A percentile compares a stretch with the other conserved stretches of the same genome.
Conservation (phyloP, 495 filamentous ascomycete species). For the Clavariopsis aquatica region DNA sequence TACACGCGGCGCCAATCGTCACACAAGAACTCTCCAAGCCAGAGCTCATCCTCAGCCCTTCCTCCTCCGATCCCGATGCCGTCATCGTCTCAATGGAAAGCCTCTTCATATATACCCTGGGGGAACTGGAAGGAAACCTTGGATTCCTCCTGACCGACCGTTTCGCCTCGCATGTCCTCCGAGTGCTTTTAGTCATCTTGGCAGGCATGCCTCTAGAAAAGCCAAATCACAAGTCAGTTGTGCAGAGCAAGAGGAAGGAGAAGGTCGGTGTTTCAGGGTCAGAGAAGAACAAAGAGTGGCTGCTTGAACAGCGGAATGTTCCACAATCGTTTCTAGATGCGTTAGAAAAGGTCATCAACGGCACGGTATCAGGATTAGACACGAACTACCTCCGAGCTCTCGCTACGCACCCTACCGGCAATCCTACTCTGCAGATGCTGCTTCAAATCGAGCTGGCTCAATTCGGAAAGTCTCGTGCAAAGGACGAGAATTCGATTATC, state of each 20-base stretch:
- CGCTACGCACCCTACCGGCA: conserved; percentile 83
- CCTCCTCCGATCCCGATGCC: conserved; percentile 42
- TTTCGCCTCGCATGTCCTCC: conserved; percentile 88
- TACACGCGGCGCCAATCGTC: conserved; percentile 75
- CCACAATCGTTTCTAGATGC: conserved; percentile 75
- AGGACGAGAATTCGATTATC: conserved; percentile 62
- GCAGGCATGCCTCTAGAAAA: conserved; percentile 75
- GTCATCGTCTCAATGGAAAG: conserved; percentile 70
- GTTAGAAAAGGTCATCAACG: conserved; percentile 73
- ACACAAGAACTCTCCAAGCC: conserved; percentile 63
- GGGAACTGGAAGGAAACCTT: conserved; percentile 80
- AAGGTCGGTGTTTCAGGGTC: conserved; percentile 58
- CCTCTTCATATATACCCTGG: conserved; percentile 75
- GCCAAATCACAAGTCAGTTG: conserved; percentile 54
- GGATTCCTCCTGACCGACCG: conserved; percentile 81
- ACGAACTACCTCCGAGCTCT: conserved; percentile 73
- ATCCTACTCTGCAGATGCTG: conserved; percentile 84
- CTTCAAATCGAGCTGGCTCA: conserved; percentile 78
- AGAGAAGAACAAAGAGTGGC: conserved; percentile 42
- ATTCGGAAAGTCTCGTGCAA: conserved; percentile 63
- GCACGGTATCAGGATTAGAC: conserved; percentile 69
- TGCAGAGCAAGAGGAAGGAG: conserved; percentile 90
- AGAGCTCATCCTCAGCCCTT: conserved; percentile 50
- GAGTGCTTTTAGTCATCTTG: conserved; percentile 80
- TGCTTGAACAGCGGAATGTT: conserved; percentile 53